Base-by-base conservation (phyloP, 768 basidiomycete species). In the Exsudoporus frostii region DNA sequence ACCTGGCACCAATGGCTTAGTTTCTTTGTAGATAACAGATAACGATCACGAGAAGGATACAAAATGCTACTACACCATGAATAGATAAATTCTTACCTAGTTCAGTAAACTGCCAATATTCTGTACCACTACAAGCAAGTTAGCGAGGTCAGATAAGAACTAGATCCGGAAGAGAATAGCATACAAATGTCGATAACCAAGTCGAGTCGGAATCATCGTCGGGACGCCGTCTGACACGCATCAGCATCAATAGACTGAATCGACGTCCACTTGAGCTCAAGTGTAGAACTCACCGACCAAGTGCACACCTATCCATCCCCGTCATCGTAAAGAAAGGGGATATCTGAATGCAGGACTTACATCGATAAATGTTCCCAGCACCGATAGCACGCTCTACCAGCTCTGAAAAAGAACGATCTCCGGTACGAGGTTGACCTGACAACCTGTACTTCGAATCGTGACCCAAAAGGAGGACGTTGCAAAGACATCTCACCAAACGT, bases 31-130 rank as follows among this genome's bases (percentile, higher is more conserved):
- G 49, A 51, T 45, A 30, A 13, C 17, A 39, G 47, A 47, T 46
- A 45, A 33, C 22, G 30, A 27, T 33, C n/a, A 53, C 33, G 29
- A 54, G n/a, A 48, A 36, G 10, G 48, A 30, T 30, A 38, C 17
- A 17, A 44, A 43, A 25, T 25, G n/a, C 24, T 15, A 27, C 34
- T n/a, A 19, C 7, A 10, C 14, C 17, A 15, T 15, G 20, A 39
- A n/a, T 25, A 6, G 7, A 5, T 14, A 14, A 48, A 17, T 25
- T 20, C 65, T 14, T 54, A 65, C 78, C 64, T 20, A 71, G 72
- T 45, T 82, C 80, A 22, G 59, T 39, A 57, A 73, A 76, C 43
- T 81, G 72, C 81, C 80, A 82, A 57, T 76, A 82, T 51, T 75
- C 74, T 9, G 61, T 60, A 20, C 62, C 71, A 25, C 74, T 74